phyloP scores from a whole-genome alignment of 2,329 filamentous ascomycete species.

The Pestalotiopsis sp. region DNA sequence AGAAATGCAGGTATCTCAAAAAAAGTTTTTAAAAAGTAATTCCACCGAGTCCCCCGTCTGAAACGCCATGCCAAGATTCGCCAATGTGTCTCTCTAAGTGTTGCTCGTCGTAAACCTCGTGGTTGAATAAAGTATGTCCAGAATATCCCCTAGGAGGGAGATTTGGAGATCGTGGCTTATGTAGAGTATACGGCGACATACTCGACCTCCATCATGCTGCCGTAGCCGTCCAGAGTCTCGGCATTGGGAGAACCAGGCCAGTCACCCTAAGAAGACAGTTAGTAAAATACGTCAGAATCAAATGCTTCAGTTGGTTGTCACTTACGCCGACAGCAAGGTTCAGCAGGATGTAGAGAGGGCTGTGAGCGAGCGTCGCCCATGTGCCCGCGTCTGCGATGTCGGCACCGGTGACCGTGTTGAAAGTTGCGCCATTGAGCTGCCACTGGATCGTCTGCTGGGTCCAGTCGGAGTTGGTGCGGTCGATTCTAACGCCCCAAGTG shows the following conservation, averaged over 20 bases:
- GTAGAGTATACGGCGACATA: constrained; percentile 45
- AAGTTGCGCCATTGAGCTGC: constrained; percentile 46
- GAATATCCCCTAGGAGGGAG: neutral
- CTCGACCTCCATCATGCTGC: constrained; percentile 52
- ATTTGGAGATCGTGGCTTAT: neutral
- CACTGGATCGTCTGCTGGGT: constrained; percentile 49
- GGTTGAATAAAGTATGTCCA: neutral
- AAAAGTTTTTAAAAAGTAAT: neutral
- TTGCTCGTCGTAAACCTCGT: neutral
- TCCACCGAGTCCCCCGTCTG: neutral
- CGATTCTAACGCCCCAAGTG: constrained; percentile 48
- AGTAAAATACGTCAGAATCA: neutral
- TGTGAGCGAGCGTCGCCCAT: constrained; percentile 46
- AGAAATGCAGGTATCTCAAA: constrained; percentile 9
- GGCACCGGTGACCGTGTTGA: constrained; percentile 43
- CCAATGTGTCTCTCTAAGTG: neutral
- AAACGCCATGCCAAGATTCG: constrained; percentile 7
- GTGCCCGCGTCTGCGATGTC: constrained; percentile 40
- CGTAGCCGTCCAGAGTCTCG: constrained; percentile 45
- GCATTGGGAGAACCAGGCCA: constrained; percentile 50
- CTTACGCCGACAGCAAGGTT: constrained; percentile 51
- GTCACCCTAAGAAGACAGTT: constrained; percentile 11
- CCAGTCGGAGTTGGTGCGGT: constrained; percentile 47
- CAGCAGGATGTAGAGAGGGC: constrained; percentile 46
- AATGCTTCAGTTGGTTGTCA: constrained; percentile 16